Evolutionary conservation across 306 rosid species (phyloP), one percentile per base, ranked within the genome.

Genomic region (Cercis canadensis): DNA sequence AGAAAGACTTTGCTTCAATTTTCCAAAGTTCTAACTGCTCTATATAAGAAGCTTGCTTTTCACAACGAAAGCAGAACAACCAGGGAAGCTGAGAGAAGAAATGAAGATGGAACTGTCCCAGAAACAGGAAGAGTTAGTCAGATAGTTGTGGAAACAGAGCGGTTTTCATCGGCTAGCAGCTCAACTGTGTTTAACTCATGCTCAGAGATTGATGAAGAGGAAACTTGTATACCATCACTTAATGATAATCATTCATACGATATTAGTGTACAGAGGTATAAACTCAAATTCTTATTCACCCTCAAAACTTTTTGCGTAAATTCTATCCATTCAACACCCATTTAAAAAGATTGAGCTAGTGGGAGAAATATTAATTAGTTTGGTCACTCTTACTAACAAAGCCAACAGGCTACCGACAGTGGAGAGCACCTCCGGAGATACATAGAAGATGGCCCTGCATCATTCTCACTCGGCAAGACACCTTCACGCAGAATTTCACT

Each of bases 91-190:
- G 66, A 73, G 8, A 33, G 51, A 1, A 70, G 59, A 74, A 74
- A 68, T 3, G 70, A 61, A 67, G 80, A 64, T n/a, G 16, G 41
- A 36, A 53, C 50, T 69, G 81, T 37, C 31, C 66, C 70, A 55
- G 61, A 72, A 19, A 50, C 9, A 15, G 41, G 10, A 11, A 60
- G 64, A 14, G 29, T 44, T 55, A 58, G 67, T 78, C 67, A 76
- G 45, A 69, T 60, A 40, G 60, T 67, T 18, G 72, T 12, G 12
- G 86, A 83, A 69, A 64, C 81, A 13, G 89, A 83, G 3, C 78
- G 84, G 2, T 76, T 81, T 57, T 88, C 87, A 21, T 77, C 92
- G 3, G 83, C 88, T 18, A 82, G 90, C 73, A 81, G 86, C 76
- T 67, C 78, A 7, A 87, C 92, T 4, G 61, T 65, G 56, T 79